These are phyloP conservation scores for Tricholoma saponaceum DNA, from an alignment of 768 basidiomycete genomes.

Conservation along the genomic window DNA sequence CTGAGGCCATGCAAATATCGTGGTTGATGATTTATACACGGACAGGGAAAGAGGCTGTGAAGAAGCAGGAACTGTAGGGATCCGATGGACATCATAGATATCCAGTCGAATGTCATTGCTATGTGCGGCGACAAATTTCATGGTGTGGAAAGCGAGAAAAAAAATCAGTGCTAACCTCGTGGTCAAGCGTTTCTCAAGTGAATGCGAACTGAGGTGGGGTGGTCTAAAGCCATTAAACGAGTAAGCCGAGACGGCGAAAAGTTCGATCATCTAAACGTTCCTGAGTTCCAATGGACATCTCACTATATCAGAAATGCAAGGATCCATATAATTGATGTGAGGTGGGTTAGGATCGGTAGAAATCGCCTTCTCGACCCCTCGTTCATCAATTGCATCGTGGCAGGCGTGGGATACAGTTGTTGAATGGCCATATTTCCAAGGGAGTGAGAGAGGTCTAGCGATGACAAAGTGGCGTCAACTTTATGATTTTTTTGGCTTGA, in stretches of 20 bases:
- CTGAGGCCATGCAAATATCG: conserved; percentile 45
- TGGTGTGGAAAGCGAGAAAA: background rate
- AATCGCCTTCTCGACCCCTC: background rate
- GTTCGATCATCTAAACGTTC: background rate
- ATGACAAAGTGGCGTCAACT: background rate
- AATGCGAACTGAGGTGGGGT: background rate
- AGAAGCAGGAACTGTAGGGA: background rate
- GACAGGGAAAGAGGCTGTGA: conserved; percentile 19
- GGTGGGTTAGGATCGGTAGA: background rate
- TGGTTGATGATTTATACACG: conserved; percentile 38
- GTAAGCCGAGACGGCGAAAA: background rate
- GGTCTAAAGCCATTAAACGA: background rate
- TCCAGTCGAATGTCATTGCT: background rate
- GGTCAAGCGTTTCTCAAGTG: background rate
- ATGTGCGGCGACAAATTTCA: background rate
- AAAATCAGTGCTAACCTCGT: background rate
- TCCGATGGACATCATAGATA: background rate
- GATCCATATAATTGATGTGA: background rate
- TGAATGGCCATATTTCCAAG: background rate
- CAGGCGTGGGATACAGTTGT: background rate
- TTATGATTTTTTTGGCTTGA: background rate
- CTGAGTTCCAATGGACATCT: background rate
- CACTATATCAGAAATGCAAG: background rate
- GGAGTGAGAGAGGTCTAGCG: background rate
- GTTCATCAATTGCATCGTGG: background rate